Conservation (phyloP, 169 alveolate species). For the Plasmodium sp. region DNA sequence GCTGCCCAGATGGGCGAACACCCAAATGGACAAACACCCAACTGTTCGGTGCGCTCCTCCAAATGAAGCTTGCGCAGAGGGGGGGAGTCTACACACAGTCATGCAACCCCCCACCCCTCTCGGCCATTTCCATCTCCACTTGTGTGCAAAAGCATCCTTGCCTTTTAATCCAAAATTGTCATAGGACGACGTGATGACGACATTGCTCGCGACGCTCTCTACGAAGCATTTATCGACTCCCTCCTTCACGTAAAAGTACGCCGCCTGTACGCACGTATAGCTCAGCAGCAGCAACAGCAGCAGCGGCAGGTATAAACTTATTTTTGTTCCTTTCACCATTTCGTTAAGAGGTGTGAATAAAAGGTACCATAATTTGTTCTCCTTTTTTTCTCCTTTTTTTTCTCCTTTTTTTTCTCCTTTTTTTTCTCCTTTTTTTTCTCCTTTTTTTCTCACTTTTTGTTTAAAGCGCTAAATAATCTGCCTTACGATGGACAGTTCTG, state of each 20-base stretch:
- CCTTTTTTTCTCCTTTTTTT: neutral
- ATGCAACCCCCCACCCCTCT: neutral
- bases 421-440: neutral
- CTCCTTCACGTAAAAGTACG: constrained; percentile 64
- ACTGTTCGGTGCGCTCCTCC: neutral
- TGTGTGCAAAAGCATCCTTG: neutral
- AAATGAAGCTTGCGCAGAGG: neutral
- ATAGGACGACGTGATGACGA: constrained; percentile 44
- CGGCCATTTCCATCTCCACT: neutral
- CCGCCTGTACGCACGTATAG: neutral
- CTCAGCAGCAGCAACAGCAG: neutral
- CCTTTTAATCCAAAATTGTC: constrained; percentile 52
- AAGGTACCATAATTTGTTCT: neutral
- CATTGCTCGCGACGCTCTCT: constrained; percentile 34
- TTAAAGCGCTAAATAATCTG: neutral
- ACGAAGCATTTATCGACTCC: constrained; percentile 63
- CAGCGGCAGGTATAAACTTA: neutral
- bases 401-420: neutral
- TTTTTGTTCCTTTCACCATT: constrained; percentile 24
- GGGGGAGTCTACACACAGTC: neutral
- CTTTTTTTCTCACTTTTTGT: neutral
- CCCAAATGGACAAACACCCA: neutral
- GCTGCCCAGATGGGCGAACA: neutral
- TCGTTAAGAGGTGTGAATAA: neutral
- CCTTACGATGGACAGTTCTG: neutral